Conservation (phyloP, 2,329 filamentous ascomycete species). For the Talaromyces funiculosus region DNA sequence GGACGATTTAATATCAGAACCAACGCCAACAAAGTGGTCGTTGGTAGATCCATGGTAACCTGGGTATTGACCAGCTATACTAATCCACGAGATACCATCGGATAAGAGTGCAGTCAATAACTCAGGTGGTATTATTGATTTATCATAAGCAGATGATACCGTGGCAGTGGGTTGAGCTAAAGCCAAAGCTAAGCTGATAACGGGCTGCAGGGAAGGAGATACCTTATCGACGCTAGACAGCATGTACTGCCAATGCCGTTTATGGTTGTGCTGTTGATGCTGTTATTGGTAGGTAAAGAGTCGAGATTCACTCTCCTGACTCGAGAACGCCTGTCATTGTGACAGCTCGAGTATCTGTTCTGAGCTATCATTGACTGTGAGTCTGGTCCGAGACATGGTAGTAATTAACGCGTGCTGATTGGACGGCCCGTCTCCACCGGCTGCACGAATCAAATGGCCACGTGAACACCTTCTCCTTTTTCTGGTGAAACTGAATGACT, state of each 20-base stretch:
- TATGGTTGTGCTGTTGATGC: background rate
- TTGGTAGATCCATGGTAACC: background rate
- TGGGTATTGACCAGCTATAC: background rate
- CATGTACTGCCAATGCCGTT: background rate
- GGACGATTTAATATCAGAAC: background rate
- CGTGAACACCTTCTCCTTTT: constrained; percentile 2
- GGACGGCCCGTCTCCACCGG: background rate
- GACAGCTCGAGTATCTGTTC: background rate
- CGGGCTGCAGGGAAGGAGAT: background rate
- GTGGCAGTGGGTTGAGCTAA: constrained; percentile 7
- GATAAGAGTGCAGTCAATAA: background rate
- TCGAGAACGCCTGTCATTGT: background rate
- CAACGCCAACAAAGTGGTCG: background rate
- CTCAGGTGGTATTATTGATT: constrained; percentile 1
- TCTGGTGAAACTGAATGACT: background rate
- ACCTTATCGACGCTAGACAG: background rate
- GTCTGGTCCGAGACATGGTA: background rate
- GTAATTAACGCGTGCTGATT: background rate
- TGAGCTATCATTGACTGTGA: background rate
- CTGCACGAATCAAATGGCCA: background rate
- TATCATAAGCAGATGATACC: constrained; percentile 2
- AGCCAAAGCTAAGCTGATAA: constrained; percentile 4
- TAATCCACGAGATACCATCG: background rate
- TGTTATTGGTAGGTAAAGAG: too few relatives aligned
- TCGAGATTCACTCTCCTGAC: background rate